These are phyloP conservation scores for Nidula niveotomentosa DNA, from an alignment of 1,284 basidiomycete species.

Conservation along the genomic window DNA sequence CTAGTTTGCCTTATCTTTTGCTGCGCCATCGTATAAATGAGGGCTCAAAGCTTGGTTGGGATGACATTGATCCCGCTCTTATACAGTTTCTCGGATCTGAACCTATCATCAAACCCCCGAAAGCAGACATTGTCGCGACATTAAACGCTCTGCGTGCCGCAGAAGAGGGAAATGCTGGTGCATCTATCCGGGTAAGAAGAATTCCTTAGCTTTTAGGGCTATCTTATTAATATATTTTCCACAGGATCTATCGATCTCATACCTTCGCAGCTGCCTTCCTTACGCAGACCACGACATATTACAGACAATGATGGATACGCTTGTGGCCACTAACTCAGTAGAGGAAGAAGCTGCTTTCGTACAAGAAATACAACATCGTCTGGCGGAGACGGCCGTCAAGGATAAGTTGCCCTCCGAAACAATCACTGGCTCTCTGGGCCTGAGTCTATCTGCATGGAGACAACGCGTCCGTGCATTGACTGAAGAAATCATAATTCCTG, in stretches of 20 bases:
- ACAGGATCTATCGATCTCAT: too few species aligned
- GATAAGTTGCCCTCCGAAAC: neutral
- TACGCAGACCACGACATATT: too few species aligned
- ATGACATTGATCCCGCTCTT: conserved; percentile 13
- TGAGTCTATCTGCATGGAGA: conserved; percentile 21
- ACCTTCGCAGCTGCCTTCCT: too few species aligned
- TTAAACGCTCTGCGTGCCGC: too few species aligned
- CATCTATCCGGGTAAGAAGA: too few species aligned
- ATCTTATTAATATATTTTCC: too few species aligned
- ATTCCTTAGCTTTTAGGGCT: too few species aligned
- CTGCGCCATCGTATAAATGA: conserved; percentile 27
- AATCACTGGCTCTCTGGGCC: neutral
- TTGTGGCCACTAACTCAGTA: too few species aligned
- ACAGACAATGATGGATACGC: too few species aligned
- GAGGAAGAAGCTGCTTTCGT: too few species aligned
- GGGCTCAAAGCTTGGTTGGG: conserved; percentile 17
- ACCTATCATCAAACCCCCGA: conserved; percentile 6
- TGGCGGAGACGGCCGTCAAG: neutral
- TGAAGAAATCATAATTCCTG: conserved; percentile 37
- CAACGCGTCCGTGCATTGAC: conserved; percentile 24
- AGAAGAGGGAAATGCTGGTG: too few species aligned
- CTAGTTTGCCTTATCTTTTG: conserved; percentile 25
- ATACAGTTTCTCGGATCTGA: too few species aligned
- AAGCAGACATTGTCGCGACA: conserved; percentile 14
- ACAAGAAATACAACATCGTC: conserved; percentile 7